These are phyloP conservation scores for Vitis hybrid DNA, from an alignment of 177 flowering plant genomes.

Conservation along the genomic window DNA sequence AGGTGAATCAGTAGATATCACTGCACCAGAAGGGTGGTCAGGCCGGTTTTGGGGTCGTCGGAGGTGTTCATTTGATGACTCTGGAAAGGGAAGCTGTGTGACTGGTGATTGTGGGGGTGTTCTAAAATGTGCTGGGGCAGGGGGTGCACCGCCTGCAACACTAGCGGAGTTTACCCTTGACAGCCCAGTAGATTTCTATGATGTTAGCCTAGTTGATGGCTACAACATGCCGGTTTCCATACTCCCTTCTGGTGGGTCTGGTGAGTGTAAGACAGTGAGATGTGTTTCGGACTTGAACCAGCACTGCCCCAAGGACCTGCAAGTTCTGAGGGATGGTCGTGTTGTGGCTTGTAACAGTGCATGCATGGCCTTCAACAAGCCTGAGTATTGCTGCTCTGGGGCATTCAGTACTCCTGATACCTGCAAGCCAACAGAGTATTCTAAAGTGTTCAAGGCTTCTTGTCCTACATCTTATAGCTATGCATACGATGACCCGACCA, in stretches of 20 bases:
- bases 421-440: constrained; percentile 26
- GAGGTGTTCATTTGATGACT: constrained; percentile 19
- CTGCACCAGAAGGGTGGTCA: constrained; percentile 25
- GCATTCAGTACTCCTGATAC: constrained; percentile 19
- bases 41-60: constrained; percentile 34
- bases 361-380: constrained; percentile 30
- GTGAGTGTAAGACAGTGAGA: constrained; percentile 14
- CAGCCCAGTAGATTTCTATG: constrained; percentile 28
- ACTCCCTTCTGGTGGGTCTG: constrained; percentile 21
- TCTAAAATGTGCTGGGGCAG: constrained; percentile 24
- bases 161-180: constrained; percentile 34
- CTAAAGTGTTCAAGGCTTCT: constrained; percentile 26
- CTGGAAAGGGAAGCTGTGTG: constrained; percentile 22
- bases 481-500: constrained; percentile 45
- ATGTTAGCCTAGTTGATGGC: constrained; percentile 43
- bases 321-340: constrained; percentile 12
- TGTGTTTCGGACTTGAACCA: constrained; percentile 29
- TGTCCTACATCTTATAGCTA: constrained; percentile 42
- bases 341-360: constrained; percentile 41
- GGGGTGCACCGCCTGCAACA: constrained; percentile 32
- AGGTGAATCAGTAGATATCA: constrained; percentile 4
- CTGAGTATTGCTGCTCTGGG: constrained; percentile 32
- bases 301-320: constrained; percentile 25
- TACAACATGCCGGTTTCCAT: constrained; percentile 34
- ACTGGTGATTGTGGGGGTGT: constrained; percentile 34